These are phyloP conservation scores for Corchorus olitorius DNA, from an alignment of 345 rosid species.

Conservation along the genomic window DNA sequence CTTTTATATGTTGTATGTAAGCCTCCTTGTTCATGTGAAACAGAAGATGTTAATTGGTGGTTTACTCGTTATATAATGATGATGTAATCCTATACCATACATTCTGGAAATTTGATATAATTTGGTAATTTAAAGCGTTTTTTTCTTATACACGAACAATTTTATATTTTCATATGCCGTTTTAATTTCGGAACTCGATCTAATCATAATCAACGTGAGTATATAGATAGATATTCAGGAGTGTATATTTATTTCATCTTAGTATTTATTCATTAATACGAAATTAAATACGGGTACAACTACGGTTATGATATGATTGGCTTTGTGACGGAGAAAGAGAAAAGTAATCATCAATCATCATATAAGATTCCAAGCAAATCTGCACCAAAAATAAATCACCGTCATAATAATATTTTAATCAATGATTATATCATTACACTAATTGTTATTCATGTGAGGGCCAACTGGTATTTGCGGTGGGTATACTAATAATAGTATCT, in stretches of 20 bases:
- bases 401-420: not conserved
- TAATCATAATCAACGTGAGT: no score
- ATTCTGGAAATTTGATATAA: not conserved
- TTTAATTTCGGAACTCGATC: not conserved
- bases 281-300: not conserved
- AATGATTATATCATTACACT: not conserved
- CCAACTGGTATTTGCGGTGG: no score
- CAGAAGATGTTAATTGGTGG: not conserved
- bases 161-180: no score
- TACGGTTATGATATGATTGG: not conserved
- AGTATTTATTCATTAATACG: not conserved
- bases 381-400: not conserved
- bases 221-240: not conserved
- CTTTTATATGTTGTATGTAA: not conserved
- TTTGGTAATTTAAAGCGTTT: not conserved
- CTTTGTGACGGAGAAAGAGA: not conserved
- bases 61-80: not conserved
- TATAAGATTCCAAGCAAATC: not conserved
- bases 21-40: not conserved
- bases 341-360: not conserved
- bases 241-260: not conserved
- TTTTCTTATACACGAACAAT: not conserved
- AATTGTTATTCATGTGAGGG: not conserved
- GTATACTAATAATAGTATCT: no score
- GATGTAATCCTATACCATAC: conserved; percentile 6